Percentiles rank a stretch among this genome's conserved stretches.
Evolutionary conservation across 2,329 filamentous ascomycete genomes (phyloP).

Genomic region (Alternaria dauci): DNA sequence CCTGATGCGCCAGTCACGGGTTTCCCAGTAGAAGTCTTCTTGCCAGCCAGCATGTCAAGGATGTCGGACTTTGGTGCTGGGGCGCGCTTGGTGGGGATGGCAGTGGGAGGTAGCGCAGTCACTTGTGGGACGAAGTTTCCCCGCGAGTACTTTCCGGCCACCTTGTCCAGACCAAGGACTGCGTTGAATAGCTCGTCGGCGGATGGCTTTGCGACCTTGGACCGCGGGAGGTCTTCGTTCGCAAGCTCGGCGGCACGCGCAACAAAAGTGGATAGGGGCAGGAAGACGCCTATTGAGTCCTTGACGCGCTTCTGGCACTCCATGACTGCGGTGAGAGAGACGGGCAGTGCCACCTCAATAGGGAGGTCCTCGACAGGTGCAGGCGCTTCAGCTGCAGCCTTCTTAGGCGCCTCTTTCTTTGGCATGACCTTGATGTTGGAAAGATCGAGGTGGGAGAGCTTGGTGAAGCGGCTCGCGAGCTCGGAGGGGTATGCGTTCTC

Average conservation of each 20-base stretch:
- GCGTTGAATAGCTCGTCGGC: constrained; percentile 89
- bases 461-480: constrained; percentile 74
- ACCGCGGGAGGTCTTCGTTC: constrained; percentile 82
- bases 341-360: constrained; percentile 72
- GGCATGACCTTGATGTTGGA: constrained; percentile 88
- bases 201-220: constrained; percentile 70
- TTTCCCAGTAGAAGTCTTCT: constrained; percentile 41
- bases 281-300: constrained; percentile 76
- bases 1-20: constrained; percentile 32
- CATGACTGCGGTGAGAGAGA: constrained; percentile 81
- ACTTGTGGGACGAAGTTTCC: constrained; percentile 79
- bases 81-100: constrained; percentile 40
- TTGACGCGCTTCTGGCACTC: constrained; percentile 83
- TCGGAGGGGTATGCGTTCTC: constrained; percentile 73
- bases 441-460: constrained; percentile 85
- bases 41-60: constrained; percentile 74
- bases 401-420: constrained; percentile 57
- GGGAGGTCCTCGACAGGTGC: constrained; percentile 57
- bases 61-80: constrained; percentile 70
- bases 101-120: constrained; percentile 53
- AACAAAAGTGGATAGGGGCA: constrained; percentile 88
- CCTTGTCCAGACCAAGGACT: constrained; percentile 74
- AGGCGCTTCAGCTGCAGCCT: constrained; percentile 53
- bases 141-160: constrained; percentile 57
- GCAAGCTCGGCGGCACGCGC: constrained; percentile 84